Evolutionary conservation across 73 alveolate species (phyloP).

Genomic region (Stentor coeruleus): DNA sequence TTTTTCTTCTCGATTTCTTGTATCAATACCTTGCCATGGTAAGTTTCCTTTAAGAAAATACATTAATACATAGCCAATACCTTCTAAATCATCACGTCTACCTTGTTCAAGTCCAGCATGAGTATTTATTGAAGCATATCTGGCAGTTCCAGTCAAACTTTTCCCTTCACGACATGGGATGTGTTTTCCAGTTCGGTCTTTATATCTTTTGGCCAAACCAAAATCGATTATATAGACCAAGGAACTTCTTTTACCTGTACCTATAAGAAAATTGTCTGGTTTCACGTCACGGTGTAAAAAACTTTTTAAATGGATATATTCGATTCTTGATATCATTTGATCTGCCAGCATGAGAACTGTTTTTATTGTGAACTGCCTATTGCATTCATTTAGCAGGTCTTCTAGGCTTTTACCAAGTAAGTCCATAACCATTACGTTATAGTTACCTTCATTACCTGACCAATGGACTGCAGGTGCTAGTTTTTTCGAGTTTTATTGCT

Average conservation of each 20-base stretch:
- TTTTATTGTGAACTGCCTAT: constrained; percentile 67
- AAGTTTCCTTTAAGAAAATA: constrained; percentile 68
- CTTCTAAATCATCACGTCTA: constrained; percentile 71
- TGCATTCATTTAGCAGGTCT: constrained; percentile 63
- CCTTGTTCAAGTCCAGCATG: constrained; percentile 75
- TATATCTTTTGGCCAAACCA: constrained; percentile 86
- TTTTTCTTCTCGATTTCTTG: constrained; percentile 57
- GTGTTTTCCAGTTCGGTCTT: constrained; percentile 74
- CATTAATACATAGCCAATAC: constrained; percentile 55
- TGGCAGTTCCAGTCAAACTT: constrained; percentile 51
- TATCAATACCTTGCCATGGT: constrained; percentile 82
- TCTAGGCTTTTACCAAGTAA: constrained; percentile 83
- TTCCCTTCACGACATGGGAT: constrained; percentile 67
- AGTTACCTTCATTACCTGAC: constrained; percentile 64
- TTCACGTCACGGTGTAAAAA: constrained; percentile 91
- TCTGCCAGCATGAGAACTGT: constrained; percentile 70
- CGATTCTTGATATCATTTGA: constrained; percentile 78
- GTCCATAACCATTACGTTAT: constrained; percentile 81
- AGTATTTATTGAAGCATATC: no score
- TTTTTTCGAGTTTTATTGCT: constrained; percentile 81
- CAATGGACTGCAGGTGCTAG: constrained; percentile 63
- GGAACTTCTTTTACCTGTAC: constrained; percentile 66
- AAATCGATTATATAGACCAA: constrained; percentile 84
- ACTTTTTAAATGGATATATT: constrained; percentile 71
- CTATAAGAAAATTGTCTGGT: constrained; percentile 93